phyloP scores from a whole-genome alignment of 257 asterid genomes.

The Solanum dulcamara region DNA sequence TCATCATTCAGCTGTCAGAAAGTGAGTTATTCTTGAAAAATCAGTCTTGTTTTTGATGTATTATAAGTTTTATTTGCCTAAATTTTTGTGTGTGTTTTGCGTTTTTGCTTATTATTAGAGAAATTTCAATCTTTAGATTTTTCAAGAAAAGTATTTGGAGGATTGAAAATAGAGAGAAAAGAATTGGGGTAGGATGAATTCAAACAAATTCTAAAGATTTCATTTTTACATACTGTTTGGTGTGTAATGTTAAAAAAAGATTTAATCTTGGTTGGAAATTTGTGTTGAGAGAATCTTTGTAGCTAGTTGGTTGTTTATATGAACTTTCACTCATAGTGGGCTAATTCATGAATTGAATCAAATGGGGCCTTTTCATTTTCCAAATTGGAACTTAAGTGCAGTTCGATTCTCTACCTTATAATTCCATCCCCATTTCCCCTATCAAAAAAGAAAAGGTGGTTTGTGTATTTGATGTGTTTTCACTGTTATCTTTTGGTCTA shows the following conservation, averaged over 20 bases:
- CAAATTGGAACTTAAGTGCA: no score
- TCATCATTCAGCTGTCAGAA: constrained; percentile 24
- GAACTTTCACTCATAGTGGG: no score
- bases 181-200: not conserved
- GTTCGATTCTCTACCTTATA: no score
- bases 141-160: not conserved
- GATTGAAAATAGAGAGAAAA: not conserved
- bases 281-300: not conserved
- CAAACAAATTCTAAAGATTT: not conserved
- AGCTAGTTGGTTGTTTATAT: no score
- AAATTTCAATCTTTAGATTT: not conserved
- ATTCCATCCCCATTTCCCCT: no score
- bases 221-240: not conserved
- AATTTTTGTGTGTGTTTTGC: not conserved
- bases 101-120: not conserved
- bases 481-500: not conserved
- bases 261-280: not conserved
- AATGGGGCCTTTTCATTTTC: no score
- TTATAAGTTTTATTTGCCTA: not conserved
- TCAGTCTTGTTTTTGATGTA: not conserved
- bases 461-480: not conserved
- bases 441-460: no score
- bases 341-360: no score
- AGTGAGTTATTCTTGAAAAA: constrained; percentile 12
- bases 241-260: not conserved